Percentiles rank a stretch among this genome's conserved stretches.
phyloP scores from a whole-genome alignment of 768 basidiomycete genomes.

The Suillus americanus region DNA sequence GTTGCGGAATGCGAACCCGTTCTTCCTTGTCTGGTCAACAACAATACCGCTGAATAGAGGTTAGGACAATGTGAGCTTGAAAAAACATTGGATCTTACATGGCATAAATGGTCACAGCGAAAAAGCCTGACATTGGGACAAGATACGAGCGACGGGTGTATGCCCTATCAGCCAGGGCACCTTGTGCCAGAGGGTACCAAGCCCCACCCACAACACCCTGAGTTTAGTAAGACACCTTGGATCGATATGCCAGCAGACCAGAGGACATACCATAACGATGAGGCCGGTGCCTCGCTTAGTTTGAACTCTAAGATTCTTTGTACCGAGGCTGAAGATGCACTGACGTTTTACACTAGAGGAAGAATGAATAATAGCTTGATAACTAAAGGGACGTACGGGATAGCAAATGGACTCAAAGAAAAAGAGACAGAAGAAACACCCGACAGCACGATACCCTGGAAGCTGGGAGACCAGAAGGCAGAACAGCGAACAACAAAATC shows the following conservation, averaged over 20 bases:
- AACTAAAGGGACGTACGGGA: too few species aligned
- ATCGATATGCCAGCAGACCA: neutral
- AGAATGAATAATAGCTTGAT: neutral
- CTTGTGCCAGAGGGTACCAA: slow-evolving; percentile 66
- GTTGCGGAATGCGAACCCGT: slow-evolving; percentile 50
- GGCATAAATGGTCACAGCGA: slow-evolving; percentile 51
- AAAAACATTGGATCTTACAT: slow-evolving; percentile 38
- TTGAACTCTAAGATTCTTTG: slow-evolving; percentile 59
- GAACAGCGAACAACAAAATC: too few species aligned
- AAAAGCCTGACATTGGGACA: slow-evolving; percentile 57
- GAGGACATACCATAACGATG: slow-evolving; percentile 52
- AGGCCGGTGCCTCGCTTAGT: slow-evolving; percentile 62
- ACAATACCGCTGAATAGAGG: slow-evolving; percentile 46
- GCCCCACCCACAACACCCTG: slow-evolving; percentile 63
- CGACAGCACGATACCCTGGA: too few species aligned
- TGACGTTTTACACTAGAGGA: slow-evolving; percentile 12
- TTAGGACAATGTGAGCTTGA: too few species aligned
- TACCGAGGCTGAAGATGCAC: slow-evolving; percentile 53
- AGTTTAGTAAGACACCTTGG: neutral
- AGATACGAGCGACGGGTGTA: slow-evolving; percentile 58
- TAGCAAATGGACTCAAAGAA: too few species aligned
- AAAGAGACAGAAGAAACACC: too few species aligned
- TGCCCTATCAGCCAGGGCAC: slow-evolving; percentile 48
- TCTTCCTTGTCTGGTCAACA: slow-evolving; percentile 46
- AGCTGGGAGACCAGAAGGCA: too few species aligned